A percentile compares a stretch with the other conserved stretches of the same genome.
phyloP scores from a whole-genome alignment of 202 grass and related monocot species.

The Eragrostis tef region DNA sequence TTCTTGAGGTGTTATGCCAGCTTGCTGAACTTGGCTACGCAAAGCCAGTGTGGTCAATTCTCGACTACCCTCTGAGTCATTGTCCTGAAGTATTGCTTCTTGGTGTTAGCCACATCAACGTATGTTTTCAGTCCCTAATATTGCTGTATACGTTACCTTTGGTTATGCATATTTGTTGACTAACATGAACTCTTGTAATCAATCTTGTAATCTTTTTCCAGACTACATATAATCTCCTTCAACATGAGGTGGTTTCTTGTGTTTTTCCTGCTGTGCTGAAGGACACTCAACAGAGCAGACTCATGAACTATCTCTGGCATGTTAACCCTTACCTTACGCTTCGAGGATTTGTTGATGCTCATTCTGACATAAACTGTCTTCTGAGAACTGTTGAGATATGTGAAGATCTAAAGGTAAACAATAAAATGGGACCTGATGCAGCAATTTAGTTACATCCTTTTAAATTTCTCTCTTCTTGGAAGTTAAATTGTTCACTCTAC shows the following conservation, averaged over 20 bases:
- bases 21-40: constrained; percentile 81
- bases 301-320: constrained; percentile 71
- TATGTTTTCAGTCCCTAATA: constrained; percentile 44
- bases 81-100: constrained; percentile 81
- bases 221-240: constrained; percentile 94
- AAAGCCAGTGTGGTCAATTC: constrained; percentile 58
- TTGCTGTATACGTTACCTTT: constrained; percentile 6
- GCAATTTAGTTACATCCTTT: constrained; percentile 15
- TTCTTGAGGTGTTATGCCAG: constrained; percentile 80
- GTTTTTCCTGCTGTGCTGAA: constrained; percentile 79
- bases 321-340: constrained; percentile 69
- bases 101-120: constrained; percentile 81
- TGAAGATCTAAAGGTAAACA: constrained; percentile 79
- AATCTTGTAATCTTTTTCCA: constrained; percentile 50
- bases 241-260: constrained; percentile 71
- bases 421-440: not conserved
- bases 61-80: constrained; percentile 68
- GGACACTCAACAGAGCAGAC: constrained; percentile 56
- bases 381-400: constrained; percentile 75
- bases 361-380: constrained; percentile 68
- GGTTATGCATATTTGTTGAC: constrained; percentile 28
- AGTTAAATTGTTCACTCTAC: constrained; percentile 2
- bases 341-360: constrained; percentile 78
- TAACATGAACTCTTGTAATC: constrained; percentile 25
- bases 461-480: constrained; percentile 1